These are phyloP conservation scores for Talaromyces wortmannii DNA, from an alignment of 495 filamentous ascomycete genomes.

Conservation along the genomic window DNA sequence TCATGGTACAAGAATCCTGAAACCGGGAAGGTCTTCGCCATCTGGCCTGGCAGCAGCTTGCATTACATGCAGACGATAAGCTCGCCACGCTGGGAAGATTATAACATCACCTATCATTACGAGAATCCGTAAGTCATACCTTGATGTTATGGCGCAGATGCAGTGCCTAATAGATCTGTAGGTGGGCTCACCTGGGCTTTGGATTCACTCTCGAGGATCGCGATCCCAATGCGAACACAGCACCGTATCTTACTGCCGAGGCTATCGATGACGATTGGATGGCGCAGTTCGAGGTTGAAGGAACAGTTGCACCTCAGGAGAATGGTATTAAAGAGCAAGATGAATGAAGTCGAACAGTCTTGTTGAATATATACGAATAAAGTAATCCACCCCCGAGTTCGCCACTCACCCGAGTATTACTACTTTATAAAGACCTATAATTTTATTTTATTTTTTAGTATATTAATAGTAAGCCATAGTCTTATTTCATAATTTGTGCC, in stretches of 20 bases:
- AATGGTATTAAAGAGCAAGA: neutral
- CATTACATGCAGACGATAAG: constrained; percentile 46
- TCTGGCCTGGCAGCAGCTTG: constrained; percentile 26
- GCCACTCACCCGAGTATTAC: neutral
- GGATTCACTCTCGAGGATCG: neutral
- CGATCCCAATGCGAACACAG: neutral
- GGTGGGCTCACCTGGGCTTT: neutral
- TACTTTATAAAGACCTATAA: neutral
- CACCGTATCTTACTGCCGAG: neutral
- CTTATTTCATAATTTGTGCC: neutral
- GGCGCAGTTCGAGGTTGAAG: neutral
- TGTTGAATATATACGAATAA: neutral
- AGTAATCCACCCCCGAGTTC: neutral
- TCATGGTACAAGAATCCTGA: constrained; percentile 34
- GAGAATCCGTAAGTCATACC: constrained; percentile 20
- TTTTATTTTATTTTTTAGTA: neutral
- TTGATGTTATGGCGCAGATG: neutral
- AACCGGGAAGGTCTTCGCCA: constrained; percentile 15
- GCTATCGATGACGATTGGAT: neutral
- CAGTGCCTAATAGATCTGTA: neutral
- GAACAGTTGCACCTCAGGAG: neutral
- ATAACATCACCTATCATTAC: constrained; percentile 22
- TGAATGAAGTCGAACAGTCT: neutral
- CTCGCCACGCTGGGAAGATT: constrained; percentile 41
- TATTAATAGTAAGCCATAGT: neutral